A percentile compares a stretch with the other conserved stretches of the same genome.
Evolutionary conservation across 2,329 filamentous ascomycete genomes (phyloP).

Genomic region (Nannizzia gypsea): DNA sequence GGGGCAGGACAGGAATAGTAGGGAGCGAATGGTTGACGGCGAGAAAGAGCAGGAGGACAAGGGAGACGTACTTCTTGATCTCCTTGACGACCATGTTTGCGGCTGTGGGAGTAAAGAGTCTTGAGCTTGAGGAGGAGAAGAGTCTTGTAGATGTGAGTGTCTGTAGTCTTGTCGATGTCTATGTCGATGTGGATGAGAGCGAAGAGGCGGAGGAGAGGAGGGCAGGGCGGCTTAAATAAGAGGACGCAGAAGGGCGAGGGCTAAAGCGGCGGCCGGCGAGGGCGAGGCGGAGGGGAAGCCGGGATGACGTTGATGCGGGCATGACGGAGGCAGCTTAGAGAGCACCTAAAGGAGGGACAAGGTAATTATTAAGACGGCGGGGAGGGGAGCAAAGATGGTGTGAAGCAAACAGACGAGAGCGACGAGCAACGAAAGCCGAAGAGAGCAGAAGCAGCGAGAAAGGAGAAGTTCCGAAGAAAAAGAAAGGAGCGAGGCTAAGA

Average conservation of each 20-base stretch:
- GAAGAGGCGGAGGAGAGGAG: slow-evolving; percentile 7
- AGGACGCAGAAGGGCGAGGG: slow-evolving; percentile 1
- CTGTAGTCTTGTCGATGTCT: neutral
- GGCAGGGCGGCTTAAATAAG: slow-evolving; percentile 2
- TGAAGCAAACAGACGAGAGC: too few species aligned
- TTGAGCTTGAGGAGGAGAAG: slow-evolving; percentile 23
- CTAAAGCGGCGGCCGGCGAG: neutral
- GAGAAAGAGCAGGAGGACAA: neutral
- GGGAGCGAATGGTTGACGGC: too few species aligned
- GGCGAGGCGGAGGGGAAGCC: slow-evolving; percentile 4
- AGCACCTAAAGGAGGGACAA: neutral
- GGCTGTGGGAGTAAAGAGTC: slow-evolving; percentile 33
- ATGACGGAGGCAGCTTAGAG: slow-evolving; percentile 1
- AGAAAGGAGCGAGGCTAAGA: too few species aligned
- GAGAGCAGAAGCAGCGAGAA: neutral
- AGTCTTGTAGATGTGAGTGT: slow-evolving; percentile 12
- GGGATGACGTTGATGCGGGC: slow-evolving; percentile 14
- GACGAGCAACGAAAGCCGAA: too few species aligned
- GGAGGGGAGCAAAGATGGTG: too few species aligned
- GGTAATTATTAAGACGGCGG: slow-evolving; percentile 2
- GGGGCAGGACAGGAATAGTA: neutral
- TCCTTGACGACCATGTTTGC: slow-evolving; percentile 38
- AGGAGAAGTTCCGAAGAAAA: neutral
- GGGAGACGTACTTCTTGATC: slow-evolving; percentile 26
- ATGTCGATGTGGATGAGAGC: slow-evolving; percentile 7